phyloP scores from a whole-genome alignment of 179 eudicot genomes.

The Drosera spatulata region DNA sequence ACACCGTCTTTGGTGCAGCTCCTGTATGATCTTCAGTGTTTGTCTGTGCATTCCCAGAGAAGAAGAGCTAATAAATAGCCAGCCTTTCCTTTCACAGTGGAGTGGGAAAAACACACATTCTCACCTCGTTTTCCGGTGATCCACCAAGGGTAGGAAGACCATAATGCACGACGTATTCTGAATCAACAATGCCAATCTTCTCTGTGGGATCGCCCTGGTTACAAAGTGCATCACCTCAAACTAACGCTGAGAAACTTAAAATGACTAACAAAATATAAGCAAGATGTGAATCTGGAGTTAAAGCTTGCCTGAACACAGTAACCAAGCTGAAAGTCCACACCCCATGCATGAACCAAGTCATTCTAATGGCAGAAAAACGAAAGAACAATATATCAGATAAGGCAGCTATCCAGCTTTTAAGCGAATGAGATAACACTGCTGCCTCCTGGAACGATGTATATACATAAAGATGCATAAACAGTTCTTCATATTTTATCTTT shows the following conservation, averaged over 20 bases:
- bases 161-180: slow-evolving; percentile 48
- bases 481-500: too few species aligned
- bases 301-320: slow-evolving; percentile 53
- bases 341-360: slow-evolving; percentile 69
- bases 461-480: too few species aligned
- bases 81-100: not conserved
- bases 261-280: not conserved
- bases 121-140: slow-evolving; percentile 24
- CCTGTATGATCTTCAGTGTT: slow-evolving; percentile 13
- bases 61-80: not conserved
- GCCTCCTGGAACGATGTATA: too few species aligned
- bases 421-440: too few species aligned
- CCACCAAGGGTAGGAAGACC: slow-evolving; percentile 63
- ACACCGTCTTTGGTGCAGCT: slow-evolving; percentile 6
- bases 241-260: not conserved
- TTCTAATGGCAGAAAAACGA: slow-evolving; percentile 26
- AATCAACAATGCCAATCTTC: slow-evolving; percentile 54
- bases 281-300: not conserved
- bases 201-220: slow-evolving; percentile 43
- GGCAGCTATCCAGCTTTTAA: too few species aligned
- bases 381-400: not conserved
- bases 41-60: slow-evolving; percentile 9
- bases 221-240: not conserved
- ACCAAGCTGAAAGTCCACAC: slow-evolving; percentile 58
- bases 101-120: not conserved